Evolutionary conservation across 139 green algal genomes (phyloP).

Genomic region (Chlamydomonas sphaeroides): DNA sequence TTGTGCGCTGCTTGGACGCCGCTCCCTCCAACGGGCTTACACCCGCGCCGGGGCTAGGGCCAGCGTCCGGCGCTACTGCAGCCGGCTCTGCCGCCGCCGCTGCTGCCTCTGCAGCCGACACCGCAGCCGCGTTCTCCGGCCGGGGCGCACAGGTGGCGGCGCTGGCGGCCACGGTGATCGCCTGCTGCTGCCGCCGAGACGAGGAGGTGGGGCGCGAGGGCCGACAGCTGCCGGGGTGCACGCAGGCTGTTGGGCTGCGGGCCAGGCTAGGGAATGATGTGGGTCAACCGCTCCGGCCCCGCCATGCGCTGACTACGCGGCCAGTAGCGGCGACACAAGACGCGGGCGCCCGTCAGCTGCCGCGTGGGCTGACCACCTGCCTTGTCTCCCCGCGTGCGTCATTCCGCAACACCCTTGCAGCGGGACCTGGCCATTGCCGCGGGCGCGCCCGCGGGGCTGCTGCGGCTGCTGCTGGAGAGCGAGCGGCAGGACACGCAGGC

Average conservation of each 20-base stretch:
- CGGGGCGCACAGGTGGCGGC: not conserved
- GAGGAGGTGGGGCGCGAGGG: constrained; percentile 14
- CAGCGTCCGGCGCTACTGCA: not conserved
- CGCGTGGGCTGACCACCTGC: not conserved
- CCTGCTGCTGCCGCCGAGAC: constrained; percentile 15
- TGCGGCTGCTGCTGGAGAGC: constrained; percentile 10
- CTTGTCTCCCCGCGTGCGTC: not conserved
- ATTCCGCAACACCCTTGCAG: not conserved
- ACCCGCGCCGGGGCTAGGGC: not conserved
- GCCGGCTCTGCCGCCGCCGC: not conserved
- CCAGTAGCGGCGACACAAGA: no score
- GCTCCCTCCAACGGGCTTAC: no score
- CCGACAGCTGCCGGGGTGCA: not conserved
- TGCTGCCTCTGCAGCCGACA: not conserved
- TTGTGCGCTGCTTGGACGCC: constrained; percentile 18
- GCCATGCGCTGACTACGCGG: no score
- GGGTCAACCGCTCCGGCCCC: not conserved
- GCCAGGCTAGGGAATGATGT: no score
- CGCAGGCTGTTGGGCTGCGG: no score
- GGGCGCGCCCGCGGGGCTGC: not conserved
- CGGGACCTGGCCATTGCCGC: not conserved
- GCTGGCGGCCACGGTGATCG: constrained; percentile 29
- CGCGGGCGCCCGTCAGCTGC: no score
- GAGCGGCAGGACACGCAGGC: constrained; percentile 32
- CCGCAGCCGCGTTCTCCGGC: not conserved